phyloP scores from a whole-genome alignment of 345 rosid species.

The Eucalyptus sp. region DNA sequence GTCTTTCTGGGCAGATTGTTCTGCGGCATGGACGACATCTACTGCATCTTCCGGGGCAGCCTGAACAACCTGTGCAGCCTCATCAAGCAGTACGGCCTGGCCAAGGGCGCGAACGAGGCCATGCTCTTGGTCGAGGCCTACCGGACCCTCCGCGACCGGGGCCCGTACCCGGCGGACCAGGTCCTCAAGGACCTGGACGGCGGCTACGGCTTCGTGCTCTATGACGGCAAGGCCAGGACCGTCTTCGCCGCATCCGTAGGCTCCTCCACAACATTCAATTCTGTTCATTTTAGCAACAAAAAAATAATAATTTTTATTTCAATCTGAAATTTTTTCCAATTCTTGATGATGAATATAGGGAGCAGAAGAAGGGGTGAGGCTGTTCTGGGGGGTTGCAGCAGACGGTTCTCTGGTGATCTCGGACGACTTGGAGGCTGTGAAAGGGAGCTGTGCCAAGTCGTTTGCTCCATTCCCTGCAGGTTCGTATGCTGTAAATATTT shows the following conservation, averaged over 20 bases:
- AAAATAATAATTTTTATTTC: too few species aligned
- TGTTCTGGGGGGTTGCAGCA: conserved; percentile 55
- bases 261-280: not conserved
- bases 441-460: conserved; percentile 58
- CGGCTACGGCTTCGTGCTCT: conserved; percentile 43
- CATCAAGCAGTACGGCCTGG: conserved; percentile 46
- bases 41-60: conserved; percentile 52
- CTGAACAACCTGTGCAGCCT: conserved; percentile 43
- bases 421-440: conserved; percentile 35
- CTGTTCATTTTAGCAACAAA: not conserved
- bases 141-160: conserved; percentile 65
- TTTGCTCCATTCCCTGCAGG: conserved; percentile 57
- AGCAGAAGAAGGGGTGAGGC: conserved; percentile 26
- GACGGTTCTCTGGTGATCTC: conserved; percentile 52
- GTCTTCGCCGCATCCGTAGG: conserved; percentile 48
- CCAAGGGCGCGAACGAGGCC: conserved; percentile 50
- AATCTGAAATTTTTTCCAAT: not conserved
- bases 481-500: not conserved
- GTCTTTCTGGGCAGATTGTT: conserved; percentile 28
- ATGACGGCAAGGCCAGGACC: conserved; percentile 33
- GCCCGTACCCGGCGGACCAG: conserved; percentile 67
- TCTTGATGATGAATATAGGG: conserved; percentile 15
- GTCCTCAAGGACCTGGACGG: conserved; percentile 68
- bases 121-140: conserved; percentile 58
- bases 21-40: conserved; percentile 42